Evolutionary conservation across 768 basidiomycete genomes (phyloP).

Genomic region (Amanita muscaria): DNA sequence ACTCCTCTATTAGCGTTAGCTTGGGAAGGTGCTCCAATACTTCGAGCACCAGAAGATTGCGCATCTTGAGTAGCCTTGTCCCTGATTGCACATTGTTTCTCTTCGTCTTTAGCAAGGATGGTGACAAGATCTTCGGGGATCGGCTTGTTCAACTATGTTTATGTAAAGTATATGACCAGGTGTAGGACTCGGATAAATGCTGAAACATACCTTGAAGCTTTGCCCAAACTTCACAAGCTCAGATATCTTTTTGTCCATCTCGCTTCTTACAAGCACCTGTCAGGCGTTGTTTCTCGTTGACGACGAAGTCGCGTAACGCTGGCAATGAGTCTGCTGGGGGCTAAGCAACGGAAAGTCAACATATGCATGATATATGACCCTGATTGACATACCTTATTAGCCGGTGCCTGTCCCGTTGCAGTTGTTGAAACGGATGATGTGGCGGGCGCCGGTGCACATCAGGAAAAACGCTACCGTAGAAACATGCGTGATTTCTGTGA

Average conservation of each 20-base stretch:
- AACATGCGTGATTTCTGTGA: too few species aligned
- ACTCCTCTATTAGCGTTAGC: constrained; percentile 39
- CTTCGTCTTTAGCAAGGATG: constrained; percentile 89
- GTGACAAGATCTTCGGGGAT: constrained; percentile 92
- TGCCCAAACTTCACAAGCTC: constrained; percentile 91
- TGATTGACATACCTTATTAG: too few species aligned
- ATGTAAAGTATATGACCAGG: not conserved
- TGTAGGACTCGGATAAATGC: too few species aligned
- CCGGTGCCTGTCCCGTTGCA: constrained; percentile 22
- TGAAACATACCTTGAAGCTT: constrained; percentile 76
- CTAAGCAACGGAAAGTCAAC: constrained; percentile 24
- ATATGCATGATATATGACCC: constrained; percentile 9
- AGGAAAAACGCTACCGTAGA: too few species aligned
- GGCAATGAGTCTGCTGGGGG: constrained; percentile 68
- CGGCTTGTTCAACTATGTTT: constrained; percentile 86
- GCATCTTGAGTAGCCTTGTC: constrained; percentile 73
- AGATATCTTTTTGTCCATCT: constrained; percentile 91
- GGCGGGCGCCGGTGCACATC: constrained; percentile 14
- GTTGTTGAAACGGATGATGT: not conserved
- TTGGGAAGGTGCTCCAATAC: constrained; percentile 55
- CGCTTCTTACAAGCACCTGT: constrained; percentile 82
- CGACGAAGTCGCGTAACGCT: constrained; percentile 89
- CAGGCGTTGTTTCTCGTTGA: constrained; percentile 81
- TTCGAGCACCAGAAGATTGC: constrained; percentile 52
- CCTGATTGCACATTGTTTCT: constrained; percentile 75